phyloP scores from a whole-genome alignment of 306 rosid species.

The Acacia confusa region DNA sequence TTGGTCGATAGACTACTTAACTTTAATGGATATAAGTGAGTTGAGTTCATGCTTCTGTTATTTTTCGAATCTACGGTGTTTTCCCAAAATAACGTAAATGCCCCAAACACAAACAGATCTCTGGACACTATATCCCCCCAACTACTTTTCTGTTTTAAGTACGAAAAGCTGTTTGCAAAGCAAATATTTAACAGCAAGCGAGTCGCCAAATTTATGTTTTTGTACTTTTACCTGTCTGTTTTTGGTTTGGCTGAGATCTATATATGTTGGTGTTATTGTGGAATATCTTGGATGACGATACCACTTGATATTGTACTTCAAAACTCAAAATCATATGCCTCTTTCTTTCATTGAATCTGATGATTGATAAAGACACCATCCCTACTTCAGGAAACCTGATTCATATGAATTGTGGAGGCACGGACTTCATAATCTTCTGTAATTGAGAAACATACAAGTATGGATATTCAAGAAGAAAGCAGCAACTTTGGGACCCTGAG shows the following conservation, averaged over 20 bases:
- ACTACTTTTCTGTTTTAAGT: constrained; percentile 1
- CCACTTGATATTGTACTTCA: background rate
- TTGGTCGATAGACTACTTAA: constrained; percentile 19
- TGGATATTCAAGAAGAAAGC: constrained; percentile 79
- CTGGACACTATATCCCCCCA: background rate
- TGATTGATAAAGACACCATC: constrained; percentile 30
- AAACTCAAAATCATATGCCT: background rate
- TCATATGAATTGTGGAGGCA: constrained; percentile 25
- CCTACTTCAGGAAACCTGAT: constrained; percentile 38
- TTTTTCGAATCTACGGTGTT: constrained; percentile 11
- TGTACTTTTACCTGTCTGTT: background rate
- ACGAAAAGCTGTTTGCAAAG: constrained; percentile 18
- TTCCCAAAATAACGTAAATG: background rate
- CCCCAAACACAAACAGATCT: constrained; percentile 7
- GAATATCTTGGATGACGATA: background rate
- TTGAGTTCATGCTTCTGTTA: constrained; percentile 11
- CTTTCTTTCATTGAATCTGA: background rate
- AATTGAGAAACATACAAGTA: constrained; percentile 35
- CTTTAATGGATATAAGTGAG: background rate
- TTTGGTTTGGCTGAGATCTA: constrained; percentile 10
- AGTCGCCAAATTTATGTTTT: background rate
- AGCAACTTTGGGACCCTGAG: constrained; percentile 49
- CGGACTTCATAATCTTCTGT: constrained; percentile 35
- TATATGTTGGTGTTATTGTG: background rate
- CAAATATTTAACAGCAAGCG: background rate